Conservation (phyloP, 257 asterid genomes). For the Jasminum sambac region DNA sequence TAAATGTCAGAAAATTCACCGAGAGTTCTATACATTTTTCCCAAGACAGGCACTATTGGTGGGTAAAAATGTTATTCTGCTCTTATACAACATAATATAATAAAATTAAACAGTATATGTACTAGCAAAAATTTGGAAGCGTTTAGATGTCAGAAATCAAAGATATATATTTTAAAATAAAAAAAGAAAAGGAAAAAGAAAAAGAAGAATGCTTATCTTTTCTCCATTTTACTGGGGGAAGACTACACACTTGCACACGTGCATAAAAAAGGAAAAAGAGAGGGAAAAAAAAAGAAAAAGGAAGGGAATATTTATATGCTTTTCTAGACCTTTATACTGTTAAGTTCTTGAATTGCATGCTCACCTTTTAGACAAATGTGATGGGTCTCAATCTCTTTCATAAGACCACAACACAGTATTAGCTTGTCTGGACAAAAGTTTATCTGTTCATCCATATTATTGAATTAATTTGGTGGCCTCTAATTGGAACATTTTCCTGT, state of each 20-base stretch:
- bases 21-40: no score
- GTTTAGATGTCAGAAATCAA: not conserved
- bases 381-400: not conserved
- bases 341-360: not conserved
- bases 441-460: not conserved
- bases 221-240: not conserved
- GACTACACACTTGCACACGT: not conserved
- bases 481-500: constrained; percentile 21
- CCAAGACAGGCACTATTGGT: no score
- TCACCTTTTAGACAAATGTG: not conserved
- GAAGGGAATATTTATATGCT: not conserved
- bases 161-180: no score
- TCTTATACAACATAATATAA: not conserved
- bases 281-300: no score
- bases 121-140: not conserved
- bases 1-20: no score
- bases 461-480: not conserved
- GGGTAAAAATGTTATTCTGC: not conserved
- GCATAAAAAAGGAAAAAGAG: no score
- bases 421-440: not conserved
- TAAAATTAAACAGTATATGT: not conserved
- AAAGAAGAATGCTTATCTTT: not conserved
- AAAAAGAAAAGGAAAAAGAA: no score
- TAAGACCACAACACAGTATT: not conserved
- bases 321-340: not conserved